Evolutionary conservation across 2,329 filamentous ascomycete species (phyloP), one percentile per base, ranked within the genome.

Genomic region (Paecilomyces fulvus): DNA sequence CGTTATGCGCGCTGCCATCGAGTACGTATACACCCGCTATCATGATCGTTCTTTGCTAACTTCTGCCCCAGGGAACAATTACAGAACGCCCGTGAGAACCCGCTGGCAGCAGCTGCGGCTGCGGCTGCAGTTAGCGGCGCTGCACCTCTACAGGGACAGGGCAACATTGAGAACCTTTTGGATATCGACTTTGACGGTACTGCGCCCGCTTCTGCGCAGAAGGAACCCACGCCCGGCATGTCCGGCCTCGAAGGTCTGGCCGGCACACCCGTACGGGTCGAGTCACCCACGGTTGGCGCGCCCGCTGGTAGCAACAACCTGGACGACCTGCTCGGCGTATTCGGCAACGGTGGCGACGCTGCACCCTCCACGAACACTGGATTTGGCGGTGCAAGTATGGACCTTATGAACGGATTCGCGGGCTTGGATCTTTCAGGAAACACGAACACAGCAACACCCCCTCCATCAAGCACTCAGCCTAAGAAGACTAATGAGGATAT

Each of bases 131-230:
- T 81, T 30, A 75, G 76, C 37, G 80, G 82, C 56, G 81, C 80
- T 55, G 75, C 83, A 30, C 68, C 77, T 25, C 62, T 69, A 17
- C 72, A 74, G 59, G 67, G 81, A 6, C 87, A 91, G 70, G 88
- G 75, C 77, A 96, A 96, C 66, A 82, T 92, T 61, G 94, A 99
- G 74, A 99, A 97, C 70, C 80, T 99, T 20, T 82, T 99, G 56
- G 94, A 99, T 67, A 95, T 96, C 66, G 91, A 96, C 73, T 96
- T 96, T 69, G 94, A 97, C 67, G 94, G 92, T 25, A 88, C 89
- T 2, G 92, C 89, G 2, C 92, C 92, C 2, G 92, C 94, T n/a
- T 92, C 89, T 11, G 81, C 90, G 53, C 88, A 92, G 62, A 82
- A 83, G 55, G 78, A 84, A 60, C 81, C 84, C 14, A 64, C 71